phyloP scores from a whole-genome alignment of 306 rosid species.

The Casuarina glauca region DNA sequence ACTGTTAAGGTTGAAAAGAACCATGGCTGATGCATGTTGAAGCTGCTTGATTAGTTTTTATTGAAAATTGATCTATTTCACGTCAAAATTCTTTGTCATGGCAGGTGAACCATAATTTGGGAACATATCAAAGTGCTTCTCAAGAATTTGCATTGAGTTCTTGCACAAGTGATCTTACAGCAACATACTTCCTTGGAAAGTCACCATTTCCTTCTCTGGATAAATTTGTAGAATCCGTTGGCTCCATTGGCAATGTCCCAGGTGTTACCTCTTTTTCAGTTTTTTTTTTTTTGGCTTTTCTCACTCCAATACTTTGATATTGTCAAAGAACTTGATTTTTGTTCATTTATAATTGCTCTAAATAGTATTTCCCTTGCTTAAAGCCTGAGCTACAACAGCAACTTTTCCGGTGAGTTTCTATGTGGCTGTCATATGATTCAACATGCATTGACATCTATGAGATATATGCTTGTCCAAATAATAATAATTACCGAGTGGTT shows the following conservation, averaged over 20 bases:
- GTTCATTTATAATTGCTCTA: neutral
- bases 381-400: constrained; percentile 11
- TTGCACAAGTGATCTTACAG: constrained; percentile 48
- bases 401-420: neutral
- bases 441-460: neutral
- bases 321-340: constrained; percentile 4
- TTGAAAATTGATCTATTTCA: neutral
- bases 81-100: constrained; percentile 15
- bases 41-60: neutral
- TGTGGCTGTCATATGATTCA: constrained; percentile 9
- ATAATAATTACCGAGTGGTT: neutral
- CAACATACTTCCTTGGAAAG: constrained; percentile 65
- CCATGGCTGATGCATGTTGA: neutral
- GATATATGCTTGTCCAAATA: constrained; percentile 3
- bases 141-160: constrained; percentile 39
- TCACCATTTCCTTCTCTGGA: constrained; percentile 87
- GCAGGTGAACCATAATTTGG: constrained; percentile 58
- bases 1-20: neutral
- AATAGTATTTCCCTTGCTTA: constrained; percentile 11
- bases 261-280: constrained; percentile 42
- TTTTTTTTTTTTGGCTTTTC: too few relatives aligned
- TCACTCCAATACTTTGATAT: constrained; percentile 1
- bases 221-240: constrained; percentile 63
- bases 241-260: constrained; percentile 64
- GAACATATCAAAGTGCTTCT: constrained; percentile 31